Evolutionary conservation across 495 filamentous ascomycete species (phyloP), one percentile per base, ranked within the genome.

Genomic region (Cercophora samala): DNA sequence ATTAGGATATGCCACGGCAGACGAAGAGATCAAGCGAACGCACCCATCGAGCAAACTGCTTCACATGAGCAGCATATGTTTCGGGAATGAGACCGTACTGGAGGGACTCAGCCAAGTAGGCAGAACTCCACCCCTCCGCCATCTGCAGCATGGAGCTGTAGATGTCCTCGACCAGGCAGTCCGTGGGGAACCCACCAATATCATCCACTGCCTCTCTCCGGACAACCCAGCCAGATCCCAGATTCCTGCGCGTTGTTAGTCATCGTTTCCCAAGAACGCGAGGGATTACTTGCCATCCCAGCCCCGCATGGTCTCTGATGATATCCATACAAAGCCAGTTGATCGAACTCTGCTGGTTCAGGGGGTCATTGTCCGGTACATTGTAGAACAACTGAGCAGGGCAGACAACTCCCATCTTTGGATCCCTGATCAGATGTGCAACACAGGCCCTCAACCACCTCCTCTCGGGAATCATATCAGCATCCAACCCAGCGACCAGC

Each of bases 361-460:
- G 77, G 23, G 83, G 81, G 66, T 87, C 85, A 42, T 77, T 76
- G 2, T 71, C 64, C 60, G 85, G 85, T 25, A 80, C 74, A 62
- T 86, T 86, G 75, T 86, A 86, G 74, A 85, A 86, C 6, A 80
- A 74, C 63, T 85, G 84, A 52, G 82, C 81, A 54, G 84, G 83
- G 68, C 82, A 83, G 67, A 78, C 84, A 65, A 85, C 75, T 65
- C 78, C 81, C 74, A 85, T 75, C 64, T 77, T 75, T 17, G 76
- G 71, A 67, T 85, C 83, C 58, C 71, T 70, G 29, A 86, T 58
- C 58, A 85, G 64, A 66, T 86, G 83, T 52, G 83, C 77, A 53
- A 85, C 64, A 13, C 82, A 65, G 4, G 81, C 78, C 18, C 84
- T 79, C 22, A 87, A 77, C 83, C 83, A 85, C n/a, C 81, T 73